These are phyloP conservation scores for Rosa chinensis DNA, from an alignment of 306 rosid species.

Conservation along the genomic window DNA sequence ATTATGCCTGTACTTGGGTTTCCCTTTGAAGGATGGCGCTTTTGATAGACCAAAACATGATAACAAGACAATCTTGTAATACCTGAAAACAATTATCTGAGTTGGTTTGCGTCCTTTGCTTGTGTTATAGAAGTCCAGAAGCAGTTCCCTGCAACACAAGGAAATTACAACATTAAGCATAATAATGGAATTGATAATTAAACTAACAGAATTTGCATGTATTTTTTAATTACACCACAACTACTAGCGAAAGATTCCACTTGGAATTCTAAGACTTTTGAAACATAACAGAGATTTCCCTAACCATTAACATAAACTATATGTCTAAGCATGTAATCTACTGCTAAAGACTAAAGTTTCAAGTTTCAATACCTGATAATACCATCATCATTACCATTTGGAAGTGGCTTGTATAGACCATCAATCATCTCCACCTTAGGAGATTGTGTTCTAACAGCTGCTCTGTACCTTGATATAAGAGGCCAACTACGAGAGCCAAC, in stretches of 20 bases:
- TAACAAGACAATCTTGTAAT: slow-evolving; percentile 15
- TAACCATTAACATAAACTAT: not conserved
- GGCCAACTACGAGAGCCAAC: slow-evolving; percentile 93
- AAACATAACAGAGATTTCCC: not conserved
- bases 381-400: slow-evolving; percentile 71
- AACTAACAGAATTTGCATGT: not conserved
- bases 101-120: slow-evolving; percentile 64
- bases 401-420: slow-evolving; percentile 75
- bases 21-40: not conserved
- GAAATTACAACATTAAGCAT: slow-evolving; percentile 17
- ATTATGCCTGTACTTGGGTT: not conserved
- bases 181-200: slow-evolving; percentile 11
- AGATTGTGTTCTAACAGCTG: slow-evolving; percentile 77
- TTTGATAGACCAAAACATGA: not conserved
- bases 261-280: not conserved
- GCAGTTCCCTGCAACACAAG: slow-evolving; percentile 72
- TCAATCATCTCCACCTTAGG: slow-evolving; percentile 87
- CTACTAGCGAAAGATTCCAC: not conserved
- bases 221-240: not conserved
- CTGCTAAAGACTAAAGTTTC: not conserved
- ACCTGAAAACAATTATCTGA: slow-evolving; percentile 94
- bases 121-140: slow-evolving; percentile 72
- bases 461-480: slow-evolving; percentile 84
- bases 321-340: not conserved
- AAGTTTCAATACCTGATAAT: slow-evolving; percentile 65